phyloP scores from a whole-genome alignment of 176 grass and related monocot species.

The Chloris gayana region DNA sequence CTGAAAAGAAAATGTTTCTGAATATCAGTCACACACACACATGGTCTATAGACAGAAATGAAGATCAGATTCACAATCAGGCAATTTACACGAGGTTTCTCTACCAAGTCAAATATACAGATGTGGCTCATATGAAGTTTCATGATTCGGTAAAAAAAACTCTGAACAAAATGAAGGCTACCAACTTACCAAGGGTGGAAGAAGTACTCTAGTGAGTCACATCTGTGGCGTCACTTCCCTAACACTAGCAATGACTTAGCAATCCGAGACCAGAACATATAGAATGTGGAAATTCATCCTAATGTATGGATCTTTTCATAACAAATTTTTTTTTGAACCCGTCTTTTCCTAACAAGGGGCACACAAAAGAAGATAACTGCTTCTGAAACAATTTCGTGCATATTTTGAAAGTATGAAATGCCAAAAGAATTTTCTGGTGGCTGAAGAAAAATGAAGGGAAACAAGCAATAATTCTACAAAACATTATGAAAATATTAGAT shows the following conservation, averaged over 20 bases:
- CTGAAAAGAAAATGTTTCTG: slow-evolving; percentile 39
- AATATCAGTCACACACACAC: not conserved
- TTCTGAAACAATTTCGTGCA: not conserved
- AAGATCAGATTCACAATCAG: not conserved
- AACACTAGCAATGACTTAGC: not conserved
- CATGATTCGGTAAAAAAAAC: not conserved
- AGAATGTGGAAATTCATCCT: not conserved
- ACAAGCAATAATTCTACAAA: slow-evolving; percentile 18
- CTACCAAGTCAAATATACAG: not conserved
- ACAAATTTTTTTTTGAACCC: too few relatives aligned
- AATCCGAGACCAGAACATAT: not conserved
- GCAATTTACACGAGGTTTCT: slow-evolving; percentile 2
- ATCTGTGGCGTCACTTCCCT: not conserved
- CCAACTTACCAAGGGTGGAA: not conserved
- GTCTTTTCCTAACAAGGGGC: too few relatives aligned
- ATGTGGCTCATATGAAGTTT: not conserved
- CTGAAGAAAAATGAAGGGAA: not conserved
- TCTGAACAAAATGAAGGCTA: not conserved
- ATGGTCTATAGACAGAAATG: not conserved
- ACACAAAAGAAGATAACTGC: slow-evolving; percentile 17
- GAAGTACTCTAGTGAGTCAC: not conserved
- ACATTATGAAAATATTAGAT: not conserved
- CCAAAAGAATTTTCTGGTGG: slow-evolving; percentile 4
- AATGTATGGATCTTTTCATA: not conserved
- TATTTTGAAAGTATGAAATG: slow-evolving; percentile 14